Evolutionary conservation across 2,329 filamentous ascomycete species (phyloP).

Genomic region (Botrytis medusae): DNA sequence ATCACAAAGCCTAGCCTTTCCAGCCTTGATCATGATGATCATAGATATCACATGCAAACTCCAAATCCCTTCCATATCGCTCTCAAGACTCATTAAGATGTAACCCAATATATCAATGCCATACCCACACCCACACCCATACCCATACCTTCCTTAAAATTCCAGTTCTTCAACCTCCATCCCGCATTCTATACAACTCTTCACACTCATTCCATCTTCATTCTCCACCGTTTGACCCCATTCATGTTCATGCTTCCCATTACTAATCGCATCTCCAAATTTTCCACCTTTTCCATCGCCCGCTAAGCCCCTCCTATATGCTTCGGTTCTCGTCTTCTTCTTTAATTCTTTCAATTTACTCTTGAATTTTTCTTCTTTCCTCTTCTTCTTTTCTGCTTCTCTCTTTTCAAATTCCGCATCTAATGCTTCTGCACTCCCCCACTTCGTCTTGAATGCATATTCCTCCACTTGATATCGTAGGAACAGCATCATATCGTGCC

Average conservation of each 20-base stretch:
- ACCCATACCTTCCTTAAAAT: constrained; percentile 29
- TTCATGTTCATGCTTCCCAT: constrained; percentile 81
- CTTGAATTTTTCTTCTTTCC: constrained; percentile 91
- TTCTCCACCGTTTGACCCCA: constrained; percentile 73
- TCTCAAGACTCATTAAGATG: neutral
- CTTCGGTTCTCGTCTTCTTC: constrained; percentile 88
- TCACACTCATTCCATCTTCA: constrained; percentile 72
- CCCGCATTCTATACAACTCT: constrained; percentile 74
- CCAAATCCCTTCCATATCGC: neutral
- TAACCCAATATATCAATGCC: neutral
- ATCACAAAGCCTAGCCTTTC: neutral
- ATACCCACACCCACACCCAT: neutral
- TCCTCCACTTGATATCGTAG: constrained; percentile 91
- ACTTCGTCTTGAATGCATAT: constrained; percentile 85
- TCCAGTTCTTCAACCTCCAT: constrained; percentile 74
- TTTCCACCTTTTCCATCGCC: constrained; percentile 48
- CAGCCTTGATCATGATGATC: neutral
- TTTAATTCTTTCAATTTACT: constrained; percentile 86
- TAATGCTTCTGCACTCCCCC: constrained; percentile 81
- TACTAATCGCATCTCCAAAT: constrained; percentile 76
- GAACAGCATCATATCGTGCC: constrained; percentile 99
- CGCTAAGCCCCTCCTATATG: constrained; percentile 71
- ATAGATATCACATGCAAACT: neutral
- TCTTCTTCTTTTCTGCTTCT: constrained; percentile 74
- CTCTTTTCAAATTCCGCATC: constrained; percentile 86